Conservation (phyloP, 176 grass and related monocot species). For the Secale cereale region DNA sequence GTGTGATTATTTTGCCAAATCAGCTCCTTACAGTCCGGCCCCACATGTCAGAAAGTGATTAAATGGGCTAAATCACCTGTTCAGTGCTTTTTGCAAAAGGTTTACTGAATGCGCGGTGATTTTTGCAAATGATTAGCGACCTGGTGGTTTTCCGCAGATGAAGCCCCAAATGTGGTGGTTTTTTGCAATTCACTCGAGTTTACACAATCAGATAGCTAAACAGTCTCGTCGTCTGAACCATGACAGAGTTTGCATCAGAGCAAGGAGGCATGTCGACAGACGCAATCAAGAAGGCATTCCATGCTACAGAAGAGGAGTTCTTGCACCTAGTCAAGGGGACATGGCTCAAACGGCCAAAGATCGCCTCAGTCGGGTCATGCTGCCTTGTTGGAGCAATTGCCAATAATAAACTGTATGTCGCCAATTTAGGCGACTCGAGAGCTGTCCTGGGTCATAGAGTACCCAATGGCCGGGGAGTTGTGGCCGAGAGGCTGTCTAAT, state of each 20-base stretch:
- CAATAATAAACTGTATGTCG: constrained; percentile 10
- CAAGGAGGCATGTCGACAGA: constrained; percentile 26
- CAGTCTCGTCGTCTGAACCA: neutral
- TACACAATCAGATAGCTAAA: too few species aligned
- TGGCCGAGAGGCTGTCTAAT: constrained; percentile 8
- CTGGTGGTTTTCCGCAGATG: too few species aligned
- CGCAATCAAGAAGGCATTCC: constrained; percentile 30
- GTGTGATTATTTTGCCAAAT: too few species aligned
- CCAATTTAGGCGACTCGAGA: constrained; percentile 43
- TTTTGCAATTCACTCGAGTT: too few species aligned
- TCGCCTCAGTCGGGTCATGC: constrained; percentile 30
- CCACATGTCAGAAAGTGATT: too few species aligned
- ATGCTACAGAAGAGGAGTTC: constrained; percentile 34
- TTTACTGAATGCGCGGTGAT: too few species aligned
- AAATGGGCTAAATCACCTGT: too few species aligned
- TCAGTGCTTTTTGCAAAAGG: too few species aligned
- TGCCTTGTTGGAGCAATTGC: constrained; percentile 32
- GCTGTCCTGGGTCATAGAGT: constrained; percentile 16
- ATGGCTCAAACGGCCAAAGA: constrained; percentile 13
- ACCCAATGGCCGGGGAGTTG: neutral
- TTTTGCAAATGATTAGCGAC: too few species aligned
- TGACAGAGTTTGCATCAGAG: constrained; percentile 10
- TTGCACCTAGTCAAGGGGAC: constrained; percentile 13
- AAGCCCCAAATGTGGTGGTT: too few species aligned
- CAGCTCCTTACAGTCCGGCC: too few species aligned